Evolutionary conservation across 805 yeast species (phyloP), one percentile per base, ranked within the genome.

Genomic region (Kluyveromyces lactis): DNA sequence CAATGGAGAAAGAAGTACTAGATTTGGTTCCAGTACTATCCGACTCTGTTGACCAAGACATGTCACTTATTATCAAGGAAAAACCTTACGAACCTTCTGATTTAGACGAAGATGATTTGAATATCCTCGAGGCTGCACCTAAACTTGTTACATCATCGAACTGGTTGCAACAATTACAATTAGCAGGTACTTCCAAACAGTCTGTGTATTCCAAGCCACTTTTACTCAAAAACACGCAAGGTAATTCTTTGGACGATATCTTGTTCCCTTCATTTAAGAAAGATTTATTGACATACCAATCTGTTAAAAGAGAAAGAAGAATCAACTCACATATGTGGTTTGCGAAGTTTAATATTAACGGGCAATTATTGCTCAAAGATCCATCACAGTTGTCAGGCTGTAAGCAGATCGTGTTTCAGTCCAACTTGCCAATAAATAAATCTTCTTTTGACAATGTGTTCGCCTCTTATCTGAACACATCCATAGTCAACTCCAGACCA

Each of bases 41-140:
- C 29, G 52, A 50, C 3, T 50, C 56, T 1, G 42, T 50, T 12
- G 43, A 28, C 12, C 42, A 39, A 9, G 47, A 47, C n/a, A 40
- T 52, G 30, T 29, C 38, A 6, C 72, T 68, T 2, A 55, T 77
- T 16, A 67, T 80, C 5, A 67, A 71, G 36, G 84, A 79, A 47
- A 80, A 76, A 49, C 81, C 77, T 2, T 83, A 74, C 53, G 92
- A 83, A 56, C 90, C 90, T 0, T 48, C 49, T n/a, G 75, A 76
- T 42, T 60, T 72, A 12, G 64, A 63, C 18, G 73, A 66, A 23
- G 53, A 63, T 1, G 78, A 73, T 50, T 62, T 69, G 56, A 71
- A 52, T 27, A 67, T 63, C 45, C 58, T 66, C 31, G 72, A 68
- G 44, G 64, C 56, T 4, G 63, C 64, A 19, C 71, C 78, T 1